Conservation (phyloP, 2,329 filamentous ascomycete species). For the Canariomyces notabilis region DNA sequence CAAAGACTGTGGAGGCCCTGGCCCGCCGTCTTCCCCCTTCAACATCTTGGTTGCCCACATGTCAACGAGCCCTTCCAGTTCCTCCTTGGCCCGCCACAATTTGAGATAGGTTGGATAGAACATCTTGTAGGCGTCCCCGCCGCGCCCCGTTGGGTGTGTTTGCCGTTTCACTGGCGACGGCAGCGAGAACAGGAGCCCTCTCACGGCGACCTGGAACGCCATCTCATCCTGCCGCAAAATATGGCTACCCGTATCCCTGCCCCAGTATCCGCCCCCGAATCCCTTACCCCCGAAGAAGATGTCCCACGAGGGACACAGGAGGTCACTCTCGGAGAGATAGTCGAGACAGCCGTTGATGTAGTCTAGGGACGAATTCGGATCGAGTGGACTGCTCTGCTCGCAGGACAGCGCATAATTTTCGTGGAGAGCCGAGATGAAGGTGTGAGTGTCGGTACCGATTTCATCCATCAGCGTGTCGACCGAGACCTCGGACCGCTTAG, state of each 20-base stretch:
- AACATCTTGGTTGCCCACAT: constrained; percentile 60
- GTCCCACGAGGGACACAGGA: constrained; percentile 71
- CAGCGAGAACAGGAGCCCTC: constrained; percentile 78
- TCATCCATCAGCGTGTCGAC: constrained; percentile 83
- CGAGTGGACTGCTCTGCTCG: constrained; percentile 47
- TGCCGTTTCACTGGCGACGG: constrained; percentile 79
- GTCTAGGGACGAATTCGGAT: constrained; percentile 61
- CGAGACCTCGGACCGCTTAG: constrained; percentile 58
- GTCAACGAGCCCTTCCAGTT: constrained; percentile 69
- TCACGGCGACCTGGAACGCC: constrained; percentile 82
- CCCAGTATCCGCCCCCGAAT: constrained; percentile 40
- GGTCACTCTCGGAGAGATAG: constrained; percentile 78
- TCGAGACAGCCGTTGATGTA: constrained; percentile 82
- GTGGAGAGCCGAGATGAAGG: constrained; percentile 83
- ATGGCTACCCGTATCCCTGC: constrained; percentile 60
- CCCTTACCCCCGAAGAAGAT: constrained; percentile 61
- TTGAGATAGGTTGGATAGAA: constrained; percentile 84
- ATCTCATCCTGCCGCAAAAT: constrained; percentile 88
- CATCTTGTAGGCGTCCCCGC: constrained; percentile 73
- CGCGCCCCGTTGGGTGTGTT: constrained; percentile 36
- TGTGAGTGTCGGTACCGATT: constrained; percentile 85
- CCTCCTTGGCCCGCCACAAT: constrained; percentile 77
- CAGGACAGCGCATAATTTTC: constrained; percentile 93
- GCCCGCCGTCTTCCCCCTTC: constrained; percentile 43
- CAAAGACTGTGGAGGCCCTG: constrained; percentile 28